phyloP scores from a whole-genome alignment of 1,284 basidiomycete genomes.

The Gymnopus androsaceus region DNA sequence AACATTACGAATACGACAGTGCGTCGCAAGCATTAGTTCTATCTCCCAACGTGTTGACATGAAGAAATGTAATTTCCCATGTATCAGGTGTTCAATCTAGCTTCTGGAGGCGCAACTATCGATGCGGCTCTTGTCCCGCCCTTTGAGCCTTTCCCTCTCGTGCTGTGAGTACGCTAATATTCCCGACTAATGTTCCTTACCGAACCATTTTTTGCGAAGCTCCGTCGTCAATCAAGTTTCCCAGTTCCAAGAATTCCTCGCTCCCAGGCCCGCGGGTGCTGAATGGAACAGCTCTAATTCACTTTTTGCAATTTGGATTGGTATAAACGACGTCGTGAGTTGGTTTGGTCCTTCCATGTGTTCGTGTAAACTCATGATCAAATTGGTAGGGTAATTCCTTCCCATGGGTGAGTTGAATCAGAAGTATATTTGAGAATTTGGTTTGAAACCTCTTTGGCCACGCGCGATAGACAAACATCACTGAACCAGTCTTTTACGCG shows the following conservation, averaged over 20 bases:
- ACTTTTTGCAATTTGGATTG: slow-evolving; percentile 66
- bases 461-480: slow-evolving; percentile 52
- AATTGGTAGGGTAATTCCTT: slow-evolving; percentile 50
- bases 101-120: slow-evolving; percentile 63
- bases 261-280: slow-evolving; percentile 51
- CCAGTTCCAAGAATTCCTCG: slow-evolving; percentile 54
- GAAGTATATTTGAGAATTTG: background rate
- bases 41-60: slow-evolving; percentile 2
- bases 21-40: background rate
- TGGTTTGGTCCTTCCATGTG: background rate
- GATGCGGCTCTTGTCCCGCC: slow-evolving; percentile 61
- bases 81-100: slow-evolving; percentile 56
- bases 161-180: slow-evolving; percentile 39
- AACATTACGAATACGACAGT: slow-evolving; percentile 60
- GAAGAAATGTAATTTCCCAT: background rate
- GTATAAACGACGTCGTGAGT: slow-evolving; percentile 64
- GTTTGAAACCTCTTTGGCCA: background rate
- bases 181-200: background rate
- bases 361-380: background rate
- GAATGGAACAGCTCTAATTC: slow-evolving; percentile 56
- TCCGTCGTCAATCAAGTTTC: slow-evolving; percentile 65
- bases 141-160: slow-evolving; percentile 53
- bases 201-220: slow-evolving; percentile 30
- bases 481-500: slow-evolving; percentile 50
- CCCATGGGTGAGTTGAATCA: slow-evolving; percentile 43